phyloP scores from a whole-genome alignment of 1,284 basidiomycete species.

The Pascua sp. region DNA sequence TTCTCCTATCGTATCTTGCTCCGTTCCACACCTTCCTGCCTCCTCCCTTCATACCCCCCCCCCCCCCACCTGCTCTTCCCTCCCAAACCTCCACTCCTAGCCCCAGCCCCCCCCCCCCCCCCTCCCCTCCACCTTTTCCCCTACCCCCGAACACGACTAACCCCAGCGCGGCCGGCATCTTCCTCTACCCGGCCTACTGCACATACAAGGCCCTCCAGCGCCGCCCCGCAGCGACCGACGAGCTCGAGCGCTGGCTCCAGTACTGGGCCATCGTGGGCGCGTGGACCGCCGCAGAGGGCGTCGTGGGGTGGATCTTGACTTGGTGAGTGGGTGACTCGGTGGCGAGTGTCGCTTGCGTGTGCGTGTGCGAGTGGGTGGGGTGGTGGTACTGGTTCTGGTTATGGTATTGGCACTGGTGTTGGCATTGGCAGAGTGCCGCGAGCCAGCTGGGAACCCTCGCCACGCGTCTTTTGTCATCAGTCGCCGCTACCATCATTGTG shows the following conservation, averaged over 20 bases:
- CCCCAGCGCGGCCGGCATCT: slow-evolving; percentile 39
- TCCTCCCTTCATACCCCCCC: background rate
- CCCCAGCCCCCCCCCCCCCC: no score
- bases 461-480: no score
- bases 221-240: slow-evolving; percentile 58
- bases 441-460: no score
- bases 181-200: slow-evolving; percentile 51
- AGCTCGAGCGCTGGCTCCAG: slow-evolving; percentile 47
- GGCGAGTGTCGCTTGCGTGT: background rate
- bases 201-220: slow-evolving; percentile 56
- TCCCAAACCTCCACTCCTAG: background rate
- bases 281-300: slow-evolving; percentile 65
- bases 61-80: background rate
- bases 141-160: slow-evolving; percentile 3
- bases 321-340: no score
- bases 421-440: no score
- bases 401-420: no score
- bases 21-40: background rate
- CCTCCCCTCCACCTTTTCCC: background rate
- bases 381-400: background rate
- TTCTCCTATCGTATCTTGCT: no score
- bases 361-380: background rate
- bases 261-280: slow-evolving; percentile 59
- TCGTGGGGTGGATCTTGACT: slow-evolving; percentile 64
- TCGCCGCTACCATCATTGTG: no score